Percentiles rank a stretch among this genome's conserved stretches.
Conservation (phyloP, 805 yeast species). For the Cyberlindnera mycetangii region DNA sequence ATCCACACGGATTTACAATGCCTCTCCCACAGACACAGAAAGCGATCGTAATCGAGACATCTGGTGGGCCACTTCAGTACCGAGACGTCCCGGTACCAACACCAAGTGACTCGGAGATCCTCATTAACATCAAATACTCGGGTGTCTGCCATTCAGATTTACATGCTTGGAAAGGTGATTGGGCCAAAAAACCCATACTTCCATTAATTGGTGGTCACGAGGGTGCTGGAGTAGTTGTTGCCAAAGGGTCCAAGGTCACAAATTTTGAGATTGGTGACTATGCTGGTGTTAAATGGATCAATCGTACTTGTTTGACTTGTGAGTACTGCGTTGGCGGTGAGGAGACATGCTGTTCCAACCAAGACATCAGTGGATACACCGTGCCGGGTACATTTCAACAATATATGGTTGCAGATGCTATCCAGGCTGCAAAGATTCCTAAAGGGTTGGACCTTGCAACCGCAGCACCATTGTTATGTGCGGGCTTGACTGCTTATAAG, state of each 20-base stretch:
- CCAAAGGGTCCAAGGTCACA: slow-evolving; percentile 52
- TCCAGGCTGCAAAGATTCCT: slow-evolving; percentile 59
- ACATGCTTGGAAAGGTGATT: slow-evolving; percentile 55
- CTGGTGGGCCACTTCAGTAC: slow-evolving; percentile 45
- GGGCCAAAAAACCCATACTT: slow-evolving; percentile 53
- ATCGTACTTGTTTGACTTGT: slow-evolving; percentile 62
- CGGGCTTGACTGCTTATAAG: slow-evolving; percentile 76
- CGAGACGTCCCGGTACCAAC: slow-evolving; percentile 50
- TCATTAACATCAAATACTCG: slow-evolving; percentile 55
- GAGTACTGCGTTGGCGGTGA: slow-evolving; percentile 55
- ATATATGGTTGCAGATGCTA: slow-evolving; percentile 60
- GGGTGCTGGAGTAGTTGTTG: slow-evolving; percentile 70
- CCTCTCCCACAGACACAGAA: slow-evolving; percentile 42
- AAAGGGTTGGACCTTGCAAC: slow-evolving; percentile 48
- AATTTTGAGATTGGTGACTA: slow-evolving; percentile 60
- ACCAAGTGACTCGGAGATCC: slow-evolving; percentile 52
- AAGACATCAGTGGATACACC: slow-evolving; percentile 70
- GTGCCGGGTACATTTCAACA: slow-evolving; percentile 81
- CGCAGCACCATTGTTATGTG: slow-evolving; percentile 65
- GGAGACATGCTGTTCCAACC: slow-evolving; percentile 64
- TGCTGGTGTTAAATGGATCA: slow-evolving; percentile 70
- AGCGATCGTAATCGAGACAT: slow-evolving; percentile 46
- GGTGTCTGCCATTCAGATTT: slow-evolving; percentile 68
- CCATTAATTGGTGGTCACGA: slow-evolving; percentile 72
- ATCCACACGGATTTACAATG: too few relatives aligned